Base-by-base conservation (phyloP, 202 grass and related monocot genomes). In the Sporobolus alterniflorus region DNA sequence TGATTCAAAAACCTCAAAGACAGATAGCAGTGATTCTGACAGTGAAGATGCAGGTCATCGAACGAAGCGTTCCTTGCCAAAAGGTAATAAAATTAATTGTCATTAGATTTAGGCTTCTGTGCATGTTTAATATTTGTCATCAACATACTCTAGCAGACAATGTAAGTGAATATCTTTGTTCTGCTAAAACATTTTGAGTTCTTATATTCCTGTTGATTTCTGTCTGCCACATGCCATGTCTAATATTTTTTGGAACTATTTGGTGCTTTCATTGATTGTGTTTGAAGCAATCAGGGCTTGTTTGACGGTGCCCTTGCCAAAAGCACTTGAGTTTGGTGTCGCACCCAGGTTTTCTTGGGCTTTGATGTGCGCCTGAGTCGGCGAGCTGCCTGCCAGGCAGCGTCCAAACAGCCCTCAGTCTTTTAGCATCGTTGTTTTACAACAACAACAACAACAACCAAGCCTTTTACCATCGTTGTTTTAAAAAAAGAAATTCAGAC, bases 1-100 rank as follows among this genome's bases (percentile, higher is more conserved):
- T 69, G 80, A 83, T 70, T 92, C 89, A 43, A 44, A 83, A 77
- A 88, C 78, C 76, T 88, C 75, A 68, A 84, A 75, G 75, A 74
- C 84, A 56, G 81, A 59, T 18, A 50, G 46, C 76, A 90, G 79
- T 29, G 82, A 82, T 71, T 86, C 87, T 76, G 93, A 84, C 24
- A 50, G 66, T 88, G 87, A 82, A 86, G 88, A 31, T 48, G 64
- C 31, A 62, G 54, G 41, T 13, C 52, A 24, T 52, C 70, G 7
- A 41, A 66, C 68, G 65, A 94, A 83, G 40, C 64, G 28, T 71
- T 79, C 57, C 10, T 68, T 33, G 21, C 88, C 61, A 67, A 82
- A 75, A 75, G 76, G 78, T 86, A 70, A 65, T 46, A 68, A 2
- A 84, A 67, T 31, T 48, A 69, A 51, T 42, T 43, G 4, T 47